Conservation (phyloP, 495 filamentous ascomycete species). For the Daldinia concentrica region DNA sequence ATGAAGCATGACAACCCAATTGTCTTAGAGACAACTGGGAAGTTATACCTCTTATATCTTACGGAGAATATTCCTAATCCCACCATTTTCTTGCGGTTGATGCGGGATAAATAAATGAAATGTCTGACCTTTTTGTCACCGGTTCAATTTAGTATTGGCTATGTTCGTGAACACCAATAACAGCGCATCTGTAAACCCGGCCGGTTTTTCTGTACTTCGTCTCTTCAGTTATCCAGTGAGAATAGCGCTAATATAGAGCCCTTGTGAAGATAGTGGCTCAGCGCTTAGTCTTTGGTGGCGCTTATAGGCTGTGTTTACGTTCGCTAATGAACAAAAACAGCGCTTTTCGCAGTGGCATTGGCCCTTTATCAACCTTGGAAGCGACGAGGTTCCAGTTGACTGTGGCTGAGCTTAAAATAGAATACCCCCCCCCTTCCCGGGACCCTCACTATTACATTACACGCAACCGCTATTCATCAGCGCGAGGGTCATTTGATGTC, state of each 20-base stretch:
- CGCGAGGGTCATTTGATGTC: constrained; percentile 23
- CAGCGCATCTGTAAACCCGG: background rate
- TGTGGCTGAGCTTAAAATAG: constrained; percentile 45
- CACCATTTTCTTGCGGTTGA: constrained; percentile 12
- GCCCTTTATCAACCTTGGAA: background rate
- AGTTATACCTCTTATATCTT: background rate
- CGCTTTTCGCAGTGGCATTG: background rate
- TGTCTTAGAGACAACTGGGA: background rate
- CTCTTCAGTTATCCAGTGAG: background rate
- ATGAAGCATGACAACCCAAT: background rate
- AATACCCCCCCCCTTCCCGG: background rate
- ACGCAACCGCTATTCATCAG: constrained; percentile 36
- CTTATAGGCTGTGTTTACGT: constrained; percentile 23
- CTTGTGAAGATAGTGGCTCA: constrained; percentile 25
- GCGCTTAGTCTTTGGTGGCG: constrained; percentile 18
- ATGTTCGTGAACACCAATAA: background rate
- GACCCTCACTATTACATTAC: constrained; percentile 20
- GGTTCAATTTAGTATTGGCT: constrained; percentile 4
- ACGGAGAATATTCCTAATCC: background rate
- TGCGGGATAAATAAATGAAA: constrained; percentile 26
- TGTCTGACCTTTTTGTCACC: background rate
- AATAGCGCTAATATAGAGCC: constrained; percentile 1
- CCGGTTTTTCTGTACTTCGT: constrained; percentile 5
- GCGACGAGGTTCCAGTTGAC: background rate
- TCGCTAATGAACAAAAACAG: background rate